Evolutionary conservation across 805 yeast genomes (phyloP), one percentile per base, ranked within the genome.

Genomic region (Saccharomycopsis schoenii): DNA sequence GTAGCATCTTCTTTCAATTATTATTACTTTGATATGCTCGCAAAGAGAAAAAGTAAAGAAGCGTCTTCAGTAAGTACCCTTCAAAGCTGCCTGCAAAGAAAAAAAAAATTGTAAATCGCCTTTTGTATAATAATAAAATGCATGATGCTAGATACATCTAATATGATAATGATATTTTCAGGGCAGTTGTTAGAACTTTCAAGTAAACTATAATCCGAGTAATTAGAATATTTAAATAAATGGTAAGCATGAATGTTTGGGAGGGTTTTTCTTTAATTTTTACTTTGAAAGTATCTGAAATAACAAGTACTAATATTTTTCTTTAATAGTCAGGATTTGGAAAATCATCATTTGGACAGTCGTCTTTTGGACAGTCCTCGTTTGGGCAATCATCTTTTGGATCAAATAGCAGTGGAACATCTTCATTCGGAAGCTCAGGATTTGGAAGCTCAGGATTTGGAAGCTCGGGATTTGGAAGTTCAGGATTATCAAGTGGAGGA

Each of bases 401-500:
- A 12, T 21, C 52, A 21, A 47, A 47, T 47, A 47, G 21, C n/a
- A 47, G 21, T 47, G 52, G 25, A 21, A 3, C 52, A 21, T 47
- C 52, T 8, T 47, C 52, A 11, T 47, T 47, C 15, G 52, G 52
- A 10, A 47, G n/a, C 9, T 21, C 52, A 14, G 52, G 52, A 47
- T 24, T 47, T 47, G 52, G 52, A 47, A 47, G 52, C 21, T 47
- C 52, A 21, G 52, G 52, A 47, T 47, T 47, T 47, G 52, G 52
- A 47, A 24, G 34, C 52, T 47, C n/a, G n/a, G n/a, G n/a, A n/a
- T n/a, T n/a, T n/a, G n/a, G n/a, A n/a, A n/a, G n/a, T n/a, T n/a
- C 52, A 47, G 34, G 34, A 29, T 29, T 29, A 29, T 4, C 34
- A 29, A 6, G 34, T 4, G 34, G 34, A 29, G 34, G 34, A 29